Evolutionary conservation across 2,329 filamentous ascomycete species (phyloP), one percentile per base, ranked within the genome.

Genomic region (Penicillium sp.): DNA sequence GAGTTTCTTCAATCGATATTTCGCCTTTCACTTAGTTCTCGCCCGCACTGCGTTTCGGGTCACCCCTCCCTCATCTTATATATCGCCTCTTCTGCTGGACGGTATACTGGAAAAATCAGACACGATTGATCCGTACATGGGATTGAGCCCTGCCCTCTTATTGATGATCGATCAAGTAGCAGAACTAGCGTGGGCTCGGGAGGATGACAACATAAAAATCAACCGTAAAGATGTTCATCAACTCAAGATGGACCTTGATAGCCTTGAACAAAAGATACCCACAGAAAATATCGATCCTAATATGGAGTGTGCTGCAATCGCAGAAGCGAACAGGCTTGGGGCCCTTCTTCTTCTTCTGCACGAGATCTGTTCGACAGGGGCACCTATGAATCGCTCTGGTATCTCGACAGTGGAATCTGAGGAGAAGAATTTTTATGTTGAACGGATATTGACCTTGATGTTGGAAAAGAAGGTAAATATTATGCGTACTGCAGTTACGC

Each of bases 11-110:
- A 64, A 64, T 25, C 65, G 62, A 2, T 70, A 70, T 44, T 70
- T 70, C 35, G 61, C 60, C 6, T 69, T 70, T 39, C 67, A 70
- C 21, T 49, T 68, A 12, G 68, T 70, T n/a, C 57, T 70, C 27
- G 68, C 68, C 10, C 61, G 66, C 12, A 68, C 68, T 1, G 56
- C 65, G 4, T 70, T 69, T 49, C 57, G 58, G 6, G 50, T 64
- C 19, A 57, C 62, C 6, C 15, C 19, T 15, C 5, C 48, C 12
- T 27, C 44, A 8, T 47, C 48, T 4, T 61, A 59, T 19, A 47
- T 49, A 15, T 38, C 57, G 15, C 57, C 53, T 1, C 42, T 60
- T 3, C 43, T 59, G 3, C 45, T 60, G 15, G 45, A 58, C 19
- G 59, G 61, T 50, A 33, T 55, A 7, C 36, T 64, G 15, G 61